Evolutionary conservation across 108 stramenopile genomes (phyloP).

Genomic region (Hondaea fermentalgiana): DNA sequence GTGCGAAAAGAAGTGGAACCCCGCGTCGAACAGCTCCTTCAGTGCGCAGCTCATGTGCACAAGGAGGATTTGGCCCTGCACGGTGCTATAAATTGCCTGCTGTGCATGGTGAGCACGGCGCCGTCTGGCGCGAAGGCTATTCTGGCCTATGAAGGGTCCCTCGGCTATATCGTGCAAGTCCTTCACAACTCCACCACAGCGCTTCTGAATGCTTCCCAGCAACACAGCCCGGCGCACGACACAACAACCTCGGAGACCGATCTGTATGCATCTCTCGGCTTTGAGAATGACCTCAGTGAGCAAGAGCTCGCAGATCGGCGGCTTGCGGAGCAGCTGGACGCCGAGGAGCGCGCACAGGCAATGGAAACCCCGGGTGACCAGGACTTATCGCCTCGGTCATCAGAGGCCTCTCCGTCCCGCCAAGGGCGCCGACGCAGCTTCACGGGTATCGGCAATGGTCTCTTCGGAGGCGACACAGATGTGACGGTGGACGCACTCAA

Average conservation of each 20-base stretch:
- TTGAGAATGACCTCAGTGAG: not conserved
- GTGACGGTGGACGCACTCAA: not conserved
- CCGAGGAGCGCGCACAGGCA: not conserved
- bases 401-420: not conserved
- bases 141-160: not conserved
- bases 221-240: not conserved
- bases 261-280: not conserved
- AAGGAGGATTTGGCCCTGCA: not conserved
- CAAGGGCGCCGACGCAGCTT: not conserved
- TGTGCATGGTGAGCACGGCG: conserved; percentile 15
- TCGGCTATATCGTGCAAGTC: not conserved
- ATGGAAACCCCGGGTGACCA: not conserved
- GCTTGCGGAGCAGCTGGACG: not conserved
- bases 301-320: not conserved
- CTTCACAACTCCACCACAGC: not conserved
- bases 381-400: no score
- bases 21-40: not conserved
- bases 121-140: not conserved
- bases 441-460: not conserved
- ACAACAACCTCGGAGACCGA: no score
- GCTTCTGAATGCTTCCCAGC: not conserved
- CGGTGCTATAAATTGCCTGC: not conserved
- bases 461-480: not conserved
- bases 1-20: not conserved
- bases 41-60: not conserved